Evolutionary conservation across 805 yeast genomes (phyloP), one percentile per base, ranked within the genome.

Genomic region (Debaryomyces tyrocola): DNA sequence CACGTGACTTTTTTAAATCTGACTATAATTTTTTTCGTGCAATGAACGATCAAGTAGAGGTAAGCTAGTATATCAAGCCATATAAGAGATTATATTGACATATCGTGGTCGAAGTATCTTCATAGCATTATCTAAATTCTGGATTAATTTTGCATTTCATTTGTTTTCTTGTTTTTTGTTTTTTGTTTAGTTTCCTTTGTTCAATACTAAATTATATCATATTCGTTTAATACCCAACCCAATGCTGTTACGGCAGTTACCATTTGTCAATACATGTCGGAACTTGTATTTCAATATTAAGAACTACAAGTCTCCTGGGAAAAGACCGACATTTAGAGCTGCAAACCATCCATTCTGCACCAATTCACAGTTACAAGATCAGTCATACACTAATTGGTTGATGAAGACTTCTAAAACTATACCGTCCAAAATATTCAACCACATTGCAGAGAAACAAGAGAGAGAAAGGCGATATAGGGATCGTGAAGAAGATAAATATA

Each of bases 291-390:
- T 47, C 52, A 52, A 54, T 45, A 36, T 54, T 17, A 33, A 31
- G 34, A 34, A 52, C 37, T 49, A 45, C 46, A 36, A 46, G 37
- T 45, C 47, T 6, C 34, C 47, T 12, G 14, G 33, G 21, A 28
- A 37, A 15, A 21, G 53, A 35, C 53, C 53, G 12, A 10, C 45
- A 9, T 55, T 57, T 36, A 40, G 39, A 14, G 45, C 57, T 28
- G 27, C 45, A 5, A 49, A 46, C 20, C 61, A 57, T 24, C 55
- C 61, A 35, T 57, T 57, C 40, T 55, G 54, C 17, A 52, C 61
- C 17, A 57, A 55, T 39, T 20, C 48, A n/a, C 58, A 54, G 43
- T 39, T 57, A 9, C 44, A 53, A 5, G 54, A 55, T 28, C 47
- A 50, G 4, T 54, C 59, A 9, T 55, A 55, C 28, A 37, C 52